These are phyloP conservation scores for Cystobasidium slooffiae DNA, from an alignment of 1,284 basidiomycete genomes.

Conservation along the genomic window DNA sequence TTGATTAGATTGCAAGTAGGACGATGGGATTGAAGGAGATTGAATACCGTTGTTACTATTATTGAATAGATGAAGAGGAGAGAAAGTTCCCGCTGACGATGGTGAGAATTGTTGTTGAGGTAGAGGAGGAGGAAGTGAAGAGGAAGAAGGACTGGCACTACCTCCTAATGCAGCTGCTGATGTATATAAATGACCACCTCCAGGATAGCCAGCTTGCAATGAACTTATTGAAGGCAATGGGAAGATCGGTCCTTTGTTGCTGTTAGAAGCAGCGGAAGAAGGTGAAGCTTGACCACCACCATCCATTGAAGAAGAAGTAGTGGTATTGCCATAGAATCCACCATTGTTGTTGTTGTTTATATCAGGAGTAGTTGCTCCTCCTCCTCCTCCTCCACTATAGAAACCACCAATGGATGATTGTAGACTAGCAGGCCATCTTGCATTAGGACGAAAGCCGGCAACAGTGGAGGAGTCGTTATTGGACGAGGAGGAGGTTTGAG, in stretches of 20 bases:
- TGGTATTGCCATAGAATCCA: conserved; percentile 6
- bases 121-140: neutral
- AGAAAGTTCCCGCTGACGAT: neutral
- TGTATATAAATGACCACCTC: conserved; percentile 5
- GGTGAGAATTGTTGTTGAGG: conserved; percentile 22
- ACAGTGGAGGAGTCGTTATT: neutral
- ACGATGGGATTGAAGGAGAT: neutral
- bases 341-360: conserved; percentile 1
- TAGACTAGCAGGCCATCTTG: conserved; percentile 6
- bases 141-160: conserved; percentile 9
- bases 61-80: conserved; percentile 4
- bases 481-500: neutral
- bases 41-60: neutral
- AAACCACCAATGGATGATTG: conserved; percentile 13
- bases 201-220: conserved; percentile 7
- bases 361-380: neutral
- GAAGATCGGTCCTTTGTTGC: neutral
- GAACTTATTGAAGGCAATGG: conserved; percentile 2
- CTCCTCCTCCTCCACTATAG: conserved; percentile 4
- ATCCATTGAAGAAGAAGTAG: neutral
- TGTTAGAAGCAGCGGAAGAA: neutral
- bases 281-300: neutral
- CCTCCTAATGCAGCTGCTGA: conserved; percentile 6
- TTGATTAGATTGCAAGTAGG: neutral
- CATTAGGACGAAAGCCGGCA: conserved; percentile 9